A percentile compares a stretch with the other conserved stretches of the same genome.
Evolutionary conservation across 2,329 filamentous ascomycete species (phyloP).

Genomic region (Capronia americana): DNA sequence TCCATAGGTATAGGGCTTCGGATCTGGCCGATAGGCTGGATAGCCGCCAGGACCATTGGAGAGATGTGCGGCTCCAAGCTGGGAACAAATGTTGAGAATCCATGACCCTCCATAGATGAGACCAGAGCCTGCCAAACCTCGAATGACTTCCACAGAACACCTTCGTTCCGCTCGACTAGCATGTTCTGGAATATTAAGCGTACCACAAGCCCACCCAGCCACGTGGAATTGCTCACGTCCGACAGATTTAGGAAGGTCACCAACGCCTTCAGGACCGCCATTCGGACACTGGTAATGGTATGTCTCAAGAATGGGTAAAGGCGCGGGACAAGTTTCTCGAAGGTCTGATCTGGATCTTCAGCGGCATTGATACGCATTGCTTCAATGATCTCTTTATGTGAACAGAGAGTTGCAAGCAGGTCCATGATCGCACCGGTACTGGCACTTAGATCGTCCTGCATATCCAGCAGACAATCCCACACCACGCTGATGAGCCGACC

Average conservation of each 20-base stretch:
- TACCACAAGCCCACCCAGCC: constrained; percentile 88
- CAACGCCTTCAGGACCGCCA: constrained; percentile 89
- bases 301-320: constrained; percentile 96
- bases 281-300: constrained; percentile 93
- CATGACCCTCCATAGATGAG: constrained; percentile 59
- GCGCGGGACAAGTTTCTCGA: constrained; percentile 87
- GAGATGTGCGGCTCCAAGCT: constrained; percentile 79
- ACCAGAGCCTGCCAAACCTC: constrained; percentile 78
- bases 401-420: constrained; percentile 90
- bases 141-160: constrained; percentile 79
- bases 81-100: constrained; percentile 65
- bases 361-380: constrained; percentile 92
- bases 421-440: constrained; percentile 99
- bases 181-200: constrained; percentile 94
- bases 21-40: constrained; percentile 91
- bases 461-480: constrained; percentile 93
- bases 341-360: constrained; percentile 83
- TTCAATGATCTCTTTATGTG: constrained; percentile 88
- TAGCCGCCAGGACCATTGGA: constrained; percentile 80
- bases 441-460: constrained; percentile 96
- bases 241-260: constrained; percentile 91
- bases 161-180: constrained; percentile 86
- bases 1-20: constrained; percentile 94
- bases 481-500: constrained; percentile 89
- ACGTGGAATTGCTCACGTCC: constrained; percentile 78